A percentile compares a stretch with the other conserved stretches of the same genome.
Evolutionary conservation across 225 moss, liverwort and hornwort species (phyloP).

Genomic region (Polytrichum formosum): DNA sequence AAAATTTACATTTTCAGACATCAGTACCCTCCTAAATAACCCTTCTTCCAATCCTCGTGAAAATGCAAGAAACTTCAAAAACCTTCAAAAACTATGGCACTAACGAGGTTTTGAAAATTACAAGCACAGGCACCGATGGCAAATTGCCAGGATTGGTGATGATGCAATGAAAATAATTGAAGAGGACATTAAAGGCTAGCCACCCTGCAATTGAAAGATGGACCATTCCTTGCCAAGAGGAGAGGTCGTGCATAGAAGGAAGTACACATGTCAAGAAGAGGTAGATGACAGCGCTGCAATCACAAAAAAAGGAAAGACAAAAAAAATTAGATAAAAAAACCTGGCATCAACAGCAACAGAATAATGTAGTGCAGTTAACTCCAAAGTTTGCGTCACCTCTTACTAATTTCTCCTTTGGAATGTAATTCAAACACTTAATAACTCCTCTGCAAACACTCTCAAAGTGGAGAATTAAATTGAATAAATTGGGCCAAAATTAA

Average conservation of each 20-base stretch:
- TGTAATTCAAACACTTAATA: background rate
- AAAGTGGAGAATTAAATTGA: no score
- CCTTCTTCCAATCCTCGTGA: no score
- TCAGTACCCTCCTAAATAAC: no score
- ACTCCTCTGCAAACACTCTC: background rate
- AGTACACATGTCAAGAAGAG: constrained; percentile 66
- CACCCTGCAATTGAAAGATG: constrained; percentile 72
- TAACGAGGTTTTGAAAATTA: constrained; percentile 4
- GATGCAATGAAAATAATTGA: constrained; percentile 87
- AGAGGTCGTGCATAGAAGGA: constrained; percentile 61
- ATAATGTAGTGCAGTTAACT: no score
- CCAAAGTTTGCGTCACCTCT: no score
- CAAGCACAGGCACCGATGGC: constrained; percentile 54
- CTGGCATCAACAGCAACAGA: background rate
- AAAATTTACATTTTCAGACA: constrained; percentile 15
- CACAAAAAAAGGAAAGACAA: background rate
- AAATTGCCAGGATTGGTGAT: constrained; percentile 74
- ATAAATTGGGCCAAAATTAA: background rate
- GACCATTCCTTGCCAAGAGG: constrained; percentile 54
- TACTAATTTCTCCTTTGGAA: no score
- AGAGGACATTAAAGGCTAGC: constrained; percentile 78
- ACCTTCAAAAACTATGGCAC: constrained; percentile 5
- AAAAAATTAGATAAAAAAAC: background rate
- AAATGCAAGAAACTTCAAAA: background rate
- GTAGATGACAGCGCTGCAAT: constrained; percentile 70